A percentile compares a stretch with the other conserved stretches of the same genome.
Conservation (phyloP, 2,329 filamentous ascomycete species). For the Alternaria sp. region DNA sequence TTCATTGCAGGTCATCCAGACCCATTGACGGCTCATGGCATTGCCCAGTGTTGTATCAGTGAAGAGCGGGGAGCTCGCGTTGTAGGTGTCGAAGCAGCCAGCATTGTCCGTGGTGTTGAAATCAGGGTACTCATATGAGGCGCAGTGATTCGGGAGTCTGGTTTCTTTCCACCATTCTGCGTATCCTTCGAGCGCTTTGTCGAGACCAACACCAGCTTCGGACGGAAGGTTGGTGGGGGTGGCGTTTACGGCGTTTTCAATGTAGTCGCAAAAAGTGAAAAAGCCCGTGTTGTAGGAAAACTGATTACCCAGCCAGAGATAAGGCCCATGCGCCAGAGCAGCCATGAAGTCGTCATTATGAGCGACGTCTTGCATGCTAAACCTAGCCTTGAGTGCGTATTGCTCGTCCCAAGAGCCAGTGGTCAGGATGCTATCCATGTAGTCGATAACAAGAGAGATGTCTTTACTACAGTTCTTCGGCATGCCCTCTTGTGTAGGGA, state of each 20-base stretch:
- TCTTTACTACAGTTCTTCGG: neutral
- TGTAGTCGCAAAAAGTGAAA: neutral
- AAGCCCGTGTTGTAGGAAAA: neutral
- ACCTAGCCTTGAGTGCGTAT: neutral
- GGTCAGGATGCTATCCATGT: neutral
- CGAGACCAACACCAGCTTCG: neutral
- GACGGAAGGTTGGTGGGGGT: neutral
- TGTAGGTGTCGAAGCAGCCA: neutral
- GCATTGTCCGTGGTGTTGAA: neutral
- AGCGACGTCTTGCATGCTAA: neutral
- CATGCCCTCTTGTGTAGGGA: neutral
- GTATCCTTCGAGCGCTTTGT: slow-evolving; percentile 2
- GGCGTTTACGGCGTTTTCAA: neutral
- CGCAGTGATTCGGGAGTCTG: neutral
- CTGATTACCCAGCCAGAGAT: neutral
- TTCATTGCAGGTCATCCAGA: neutral
- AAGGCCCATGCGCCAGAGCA: neutral
- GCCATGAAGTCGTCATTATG: neutral
- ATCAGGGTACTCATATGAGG: neutral
- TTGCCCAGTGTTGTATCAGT: neutral
- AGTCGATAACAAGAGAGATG: neutral
- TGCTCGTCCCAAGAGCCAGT: neutral
- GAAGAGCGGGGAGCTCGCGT: neutral
- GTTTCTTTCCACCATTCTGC: neutral
- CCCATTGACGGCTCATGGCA: neutral